phyloP scores from a whole-genome alignment of 2,329 filamentous ascomycete species.

The Colletotrichum siamense region DNA sequence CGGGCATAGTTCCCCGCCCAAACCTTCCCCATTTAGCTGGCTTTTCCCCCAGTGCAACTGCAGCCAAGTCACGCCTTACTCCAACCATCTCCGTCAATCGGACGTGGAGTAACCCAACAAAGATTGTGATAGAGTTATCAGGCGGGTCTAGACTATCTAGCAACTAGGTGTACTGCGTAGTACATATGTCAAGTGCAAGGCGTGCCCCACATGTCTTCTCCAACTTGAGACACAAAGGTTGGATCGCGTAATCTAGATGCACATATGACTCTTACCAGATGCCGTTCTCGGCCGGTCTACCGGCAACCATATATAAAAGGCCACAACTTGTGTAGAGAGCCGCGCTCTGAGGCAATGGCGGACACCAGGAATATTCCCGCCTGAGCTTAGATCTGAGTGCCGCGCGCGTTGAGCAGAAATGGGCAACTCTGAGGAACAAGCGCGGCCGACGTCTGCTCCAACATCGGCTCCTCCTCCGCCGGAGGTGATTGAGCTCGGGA shows the following conservation, averaged over 20 bases:
- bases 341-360: not conserved
- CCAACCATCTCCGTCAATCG: not conserved
- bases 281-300: not conserved
- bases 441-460: not conserved
- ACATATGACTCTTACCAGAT: not conserved
- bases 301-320: not conserved
- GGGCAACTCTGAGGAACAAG: not conserved
- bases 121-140: not conserved
- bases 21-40: not conserved
- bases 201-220: not conserved
- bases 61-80: not conserved
- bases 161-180: not conserved
- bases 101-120: not conserved
- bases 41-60: not conserved
- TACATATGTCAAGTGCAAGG: not conserved
- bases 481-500: not conserved
- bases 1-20: not conserved
- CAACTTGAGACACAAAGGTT: not conserved
- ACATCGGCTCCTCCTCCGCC: not conserved
- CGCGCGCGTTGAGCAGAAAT: not conserved
- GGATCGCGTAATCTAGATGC: not conserved
- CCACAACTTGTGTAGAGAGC: not conserved
- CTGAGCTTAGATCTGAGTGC: not conserved
- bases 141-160: not conserved
- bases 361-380: not conserved